Evolutionary conservation across 371 early-diverging fungal species (phyloP), one percentile per base, ranked within the genome.

Genomic region (Catenaria anguillulae): DNA sequence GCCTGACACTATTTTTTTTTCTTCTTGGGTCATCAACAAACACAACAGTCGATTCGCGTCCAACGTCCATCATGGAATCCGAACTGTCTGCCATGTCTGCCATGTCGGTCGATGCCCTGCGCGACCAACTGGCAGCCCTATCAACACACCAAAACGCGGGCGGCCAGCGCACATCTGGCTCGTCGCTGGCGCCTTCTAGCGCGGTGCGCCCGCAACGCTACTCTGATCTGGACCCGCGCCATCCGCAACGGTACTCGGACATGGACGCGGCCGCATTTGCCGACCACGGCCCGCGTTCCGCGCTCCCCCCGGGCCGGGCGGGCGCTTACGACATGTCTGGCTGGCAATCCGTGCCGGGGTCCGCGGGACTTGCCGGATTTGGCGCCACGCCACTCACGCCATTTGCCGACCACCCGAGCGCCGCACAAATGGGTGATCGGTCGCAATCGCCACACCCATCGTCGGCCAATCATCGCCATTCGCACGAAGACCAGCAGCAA

Each of bases 121-220:
- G 61, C 23, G 36, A 46, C 4, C 37, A 50, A n/a, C 60, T 58
- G 26, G 1, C 34, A 37, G 37, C 33, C 26, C 26, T 33, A 33
- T 19, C 26, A 29, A n/a, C 46, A 42, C 48, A 33, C 60, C 43
- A 60, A 55, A 33, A 60, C 64, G 10, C 40, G 40, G 40, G 40
- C 17, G 40, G 40, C 17, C n/a, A n/a, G n/a, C n/a, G n/a, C n/a
- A n/a, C n/a, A n/a, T n/a, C n/a, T n/a, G n/a, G n/a, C n/a, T n/a
- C n/a, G n/a, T n/a, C n/a, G n/a, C n/a, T n/a, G n/a, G n/a, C n/a
- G n/a, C n/a, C n/a, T n/a, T n/a, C n/a, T n/a, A n/a, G n/a, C n/a
- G n/a, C n/a, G n/a, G n/a, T n/a, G n/a, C n/a, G 74, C 71, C 40
- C 69, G 70, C 68, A 71, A 70, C n/a, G 71, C 64, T 10, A 68